Conservation (phyloP, 2,329 filamentous ascomycete species). For the Didymellaceae sp. region DNA sequence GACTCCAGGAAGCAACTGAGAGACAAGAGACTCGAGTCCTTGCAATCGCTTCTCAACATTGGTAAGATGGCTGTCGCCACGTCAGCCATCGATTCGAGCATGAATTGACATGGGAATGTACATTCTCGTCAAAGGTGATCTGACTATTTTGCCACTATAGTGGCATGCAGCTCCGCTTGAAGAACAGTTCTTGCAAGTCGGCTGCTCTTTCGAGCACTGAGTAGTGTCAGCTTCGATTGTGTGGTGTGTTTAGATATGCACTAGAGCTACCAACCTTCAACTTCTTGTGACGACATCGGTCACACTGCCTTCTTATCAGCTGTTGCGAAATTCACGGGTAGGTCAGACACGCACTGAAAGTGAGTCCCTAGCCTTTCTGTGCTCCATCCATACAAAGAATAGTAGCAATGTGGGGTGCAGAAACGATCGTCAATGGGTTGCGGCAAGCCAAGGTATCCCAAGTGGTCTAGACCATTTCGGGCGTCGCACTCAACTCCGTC, state of each 20-base stretch:
- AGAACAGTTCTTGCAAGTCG: constrained; percentile 29
- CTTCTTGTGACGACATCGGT: constrained; percentile 35
- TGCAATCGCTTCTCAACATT: constrained; percentile 31
- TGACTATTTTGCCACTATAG: constrained; percentile 33
- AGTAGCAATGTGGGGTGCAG: constrained; percentile 11
- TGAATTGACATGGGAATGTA: not conserved
- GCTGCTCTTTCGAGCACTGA: constrained; percentile 35
- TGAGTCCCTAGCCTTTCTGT: constrained; percentile 26
- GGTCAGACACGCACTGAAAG: constrained; percentile 19
- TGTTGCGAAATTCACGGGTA: not conserved
- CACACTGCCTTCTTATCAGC: constrained; percentile 24
- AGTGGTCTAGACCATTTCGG: constrained; percentile 2
- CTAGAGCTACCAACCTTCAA: constrained; percentile 20
- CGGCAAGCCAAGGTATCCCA: constrained; percentile 1
- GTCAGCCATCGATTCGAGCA: not conserved
- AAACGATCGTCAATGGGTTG: not conserved
- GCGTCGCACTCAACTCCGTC: not conserved
- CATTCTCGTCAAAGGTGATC: constrained; percentile 35
- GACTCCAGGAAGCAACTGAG: constrained; percentile 30
- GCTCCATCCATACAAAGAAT: constrained; percentile 31
- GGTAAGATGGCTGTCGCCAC: constrained; percentile 24
- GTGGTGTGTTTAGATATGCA: not conserved
- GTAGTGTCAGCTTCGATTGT: not conserved
- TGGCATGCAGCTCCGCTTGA: constrained; percentile 29
- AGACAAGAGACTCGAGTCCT: constrained; percentile 25